Evolutionary conservation across 768 basidiomycete genomes (phyloP), one percentile per base, ranked within the genome.

Genomic region (Russula foetens): DNA sequence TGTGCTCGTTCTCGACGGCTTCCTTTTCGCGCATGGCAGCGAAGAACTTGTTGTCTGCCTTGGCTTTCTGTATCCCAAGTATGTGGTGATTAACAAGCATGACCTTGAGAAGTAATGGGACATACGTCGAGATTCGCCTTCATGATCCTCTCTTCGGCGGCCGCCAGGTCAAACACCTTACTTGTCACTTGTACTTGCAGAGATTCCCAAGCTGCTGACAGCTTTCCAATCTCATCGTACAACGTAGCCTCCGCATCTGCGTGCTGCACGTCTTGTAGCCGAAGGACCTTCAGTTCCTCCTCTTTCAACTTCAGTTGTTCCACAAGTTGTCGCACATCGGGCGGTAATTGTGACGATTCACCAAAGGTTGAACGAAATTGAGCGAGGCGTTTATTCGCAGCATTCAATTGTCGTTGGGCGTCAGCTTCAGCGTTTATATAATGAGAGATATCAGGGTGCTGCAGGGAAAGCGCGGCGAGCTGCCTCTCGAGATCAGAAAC

Each of bases 11-110:
- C 33, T 93, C 90, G 3, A 86, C 73, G 19, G 90, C 85, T 60
- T 97, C 93, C 73, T 89, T 93, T 59, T 88, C 85, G 31, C 93
- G 85, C 86, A 96, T 90, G 2, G 86, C 86, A 19, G 90, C 82
- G 69, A 85, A 98, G 70, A 84, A 98, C 71, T 95, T 98, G 76
- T 94, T 96, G 61, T 98, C 95, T 17, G 90, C 85, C 74, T 96
- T 98, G 9, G 92, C 90, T 86, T 91, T 92, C 92, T 98, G 73
- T 38, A 54, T 38, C 15, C 54, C 45, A 59, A 44, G 45, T 38
- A 60, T 6, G 44, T 29, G 45, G 63, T 7, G 26, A 29, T 17
- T 38, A 35, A 38, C 19, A 19, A 58, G 24, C 38, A 15, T 56
- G 43, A 14, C 23, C 3, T 3, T 38, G 51, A 21, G 28, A 26